Percentiles rank a stretch among this genome's conserved stretches.
Evolutionary conservation across 2,329 filamentous ascomycete genomes (phyloP).

Genomic region (Colletotrichum ledebouriae): DNA sequence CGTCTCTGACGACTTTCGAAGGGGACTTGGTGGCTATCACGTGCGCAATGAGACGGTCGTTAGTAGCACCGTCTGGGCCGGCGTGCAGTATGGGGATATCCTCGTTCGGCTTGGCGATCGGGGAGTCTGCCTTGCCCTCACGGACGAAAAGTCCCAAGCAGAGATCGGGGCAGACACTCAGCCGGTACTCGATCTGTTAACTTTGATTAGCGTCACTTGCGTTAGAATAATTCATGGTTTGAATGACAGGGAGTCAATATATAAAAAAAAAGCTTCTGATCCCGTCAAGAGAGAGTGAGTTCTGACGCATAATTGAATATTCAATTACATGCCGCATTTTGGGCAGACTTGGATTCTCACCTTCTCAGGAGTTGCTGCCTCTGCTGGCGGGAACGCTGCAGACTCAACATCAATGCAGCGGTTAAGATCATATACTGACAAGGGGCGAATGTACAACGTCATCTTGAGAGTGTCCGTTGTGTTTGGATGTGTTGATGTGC

Average conservation of each 20-base stretch:
- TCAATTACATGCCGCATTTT: too few species aligned
- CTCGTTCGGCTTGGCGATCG: conserved; percentile 5
- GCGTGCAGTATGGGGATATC: conserved; percentile 36
- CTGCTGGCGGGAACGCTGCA: conserved; percentile 48
- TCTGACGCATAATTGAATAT: too few species aligned
- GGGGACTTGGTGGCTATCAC: conserved; percentile 47
- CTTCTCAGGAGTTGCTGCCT: conserved; percentile 49
- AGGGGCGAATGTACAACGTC: conserved; percentile 44
- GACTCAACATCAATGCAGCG: conserved; percentile 46
- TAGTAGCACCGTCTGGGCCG: conserved; percentile 5
- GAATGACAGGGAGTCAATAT: too few species aligned
- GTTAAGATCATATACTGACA: conserved; percentile 46
- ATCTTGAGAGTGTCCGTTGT: conserved; percentile 40
- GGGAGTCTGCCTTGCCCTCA: conserved; percentile 6
- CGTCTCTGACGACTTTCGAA: conserved; percentile 44
- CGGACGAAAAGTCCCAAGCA: conserved; percentile 47
- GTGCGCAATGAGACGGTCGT: conserved; percentile 47
- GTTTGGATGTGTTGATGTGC: too few species aligned
- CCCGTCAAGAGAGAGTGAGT: too few species aligned
- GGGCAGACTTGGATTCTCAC: conserved; percentile 32
- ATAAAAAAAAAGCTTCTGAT: too few species aligned
- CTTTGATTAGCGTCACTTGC: too few species aligned
- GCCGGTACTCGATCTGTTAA: conserved; percentile 49
- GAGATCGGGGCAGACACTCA: conserved; percentile 47
- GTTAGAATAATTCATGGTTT: too few species aligned